Base-by-base conservation (phyloP, 352 stramenopile species). In the Globisporangium okanoganense region DNA sequence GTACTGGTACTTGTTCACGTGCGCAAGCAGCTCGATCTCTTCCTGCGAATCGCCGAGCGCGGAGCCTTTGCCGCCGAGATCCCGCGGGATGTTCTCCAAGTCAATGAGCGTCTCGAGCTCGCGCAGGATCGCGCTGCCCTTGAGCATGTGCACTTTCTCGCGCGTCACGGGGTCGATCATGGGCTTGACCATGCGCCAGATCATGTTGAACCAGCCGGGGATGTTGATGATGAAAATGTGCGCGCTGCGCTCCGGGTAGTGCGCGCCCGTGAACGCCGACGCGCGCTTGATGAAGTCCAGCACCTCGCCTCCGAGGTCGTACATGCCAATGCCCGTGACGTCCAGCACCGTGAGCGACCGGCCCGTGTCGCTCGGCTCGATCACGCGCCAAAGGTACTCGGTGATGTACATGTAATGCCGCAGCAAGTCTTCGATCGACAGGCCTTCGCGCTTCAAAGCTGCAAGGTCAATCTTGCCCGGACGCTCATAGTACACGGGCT, bases 161-260 rank as follows among this genome's bases (percentile, higher is more conserved):
- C 90, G 87, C n/a, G 95, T 98, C 10, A 95, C 92, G 29, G 96
- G 92, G 58, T 97, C 84, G 57, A 98, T 87, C 43, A 98, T 59
- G 22, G 95, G 94, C 74, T 96, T 96, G 51, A 98, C 85, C 59
- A 98, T 85, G 52, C 91, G 92, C 80, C 95, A 98, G 44, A 98
- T 82, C 63, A 92, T 90, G 71, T 95, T 90, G 72, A 98, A 97
- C 95, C 95, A 98, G 53, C 81, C 86, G 0, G 95, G 95, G 31
- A 97, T 95, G 79, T 98, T 98, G 57, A 98, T 88, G 49, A 98
- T 93, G 47, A 98, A 92, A 62, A 97, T 98, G 62, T 96, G 92
- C 54, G 95, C 89, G 47, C 88, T 96, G 35, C 95, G 81, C 67
- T 97, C 89, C 6, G 94, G 95, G 75, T 98, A 98, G 71, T 98